Base-by-base conservation (phyloP, 495 filamentous ascomycete species). In the Saxophila tyrrhenica region DNA sequence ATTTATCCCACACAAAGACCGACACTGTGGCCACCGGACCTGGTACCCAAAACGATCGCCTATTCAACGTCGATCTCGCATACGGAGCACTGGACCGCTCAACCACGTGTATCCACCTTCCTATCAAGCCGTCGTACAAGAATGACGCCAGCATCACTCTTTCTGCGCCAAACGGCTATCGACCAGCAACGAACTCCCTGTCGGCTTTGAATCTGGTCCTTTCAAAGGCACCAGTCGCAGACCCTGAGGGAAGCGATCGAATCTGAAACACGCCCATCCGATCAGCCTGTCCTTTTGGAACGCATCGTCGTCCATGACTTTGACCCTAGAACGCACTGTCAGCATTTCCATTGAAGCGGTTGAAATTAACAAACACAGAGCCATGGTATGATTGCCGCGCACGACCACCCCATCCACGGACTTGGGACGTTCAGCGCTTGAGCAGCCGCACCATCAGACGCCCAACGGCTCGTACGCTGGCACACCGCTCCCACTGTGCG, bases 261-360 rank as follows among this genome's bases (percentile, higher is more conserved):
- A 77, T 19, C 88, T 75, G 52, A 94, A 80, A 64, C 89, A 94
- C 8, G 87, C 80, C 91, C 91, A 97, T 11, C 83, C 87, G 19
- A 86, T 87, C 38, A 94, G 64, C 46, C 82, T 73, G 59, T 95
- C 88, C 54, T 77, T 75, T 1, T 80, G 80, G 50, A 91, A 73
- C 25, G 62, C 65, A 59, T 89, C 83, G 55, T 91, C 82, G 62
- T 95, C 85, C 65, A 86, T 81, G 59, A 96, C 75, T 65, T 94
- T 85, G 68, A 96, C 87, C 52, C 91, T 87, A 58, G 44, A 52
- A 43, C 29, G 52, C 2, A 45, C 48, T 20, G 45, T 55, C 25
- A 9, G 21, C n/a, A 20, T 39, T 32, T 46, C 17, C 24, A 16
- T 24, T 3, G 11, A 15, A 35, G 3, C 39, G 10, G 21, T 55